phyloP scores from a whole-genome alignment of 106 monocot species.

The Triglochin maritima region DNA sequence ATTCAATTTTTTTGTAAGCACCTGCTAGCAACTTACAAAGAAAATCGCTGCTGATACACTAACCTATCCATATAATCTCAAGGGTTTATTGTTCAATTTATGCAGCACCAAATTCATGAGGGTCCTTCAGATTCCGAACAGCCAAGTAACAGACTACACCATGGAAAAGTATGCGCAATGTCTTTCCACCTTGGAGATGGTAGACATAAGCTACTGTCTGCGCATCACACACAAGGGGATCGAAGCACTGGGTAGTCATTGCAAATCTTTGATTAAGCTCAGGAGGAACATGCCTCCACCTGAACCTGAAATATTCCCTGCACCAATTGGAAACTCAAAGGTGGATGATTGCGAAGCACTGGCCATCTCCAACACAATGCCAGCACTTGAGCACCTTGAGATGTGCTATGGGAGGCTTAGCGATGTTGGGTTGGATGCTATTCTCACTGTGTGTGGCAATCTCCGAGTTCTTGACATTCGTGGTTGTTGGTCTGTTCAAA shows the following conservation, averaged over 20 bases:
- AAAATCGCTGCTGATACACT: not conserved
- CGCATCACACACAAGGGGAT: slow-evolving; percentile 42
- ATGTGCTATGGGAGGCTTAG: slow-evolving; percentile 40
- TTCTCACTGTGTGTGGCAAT: slow-evolving; percentile 26
- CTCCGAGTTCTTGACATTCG: slow-evolving; percentile 41
- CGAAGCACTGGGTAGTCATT: slow-evolving; percentile 27
- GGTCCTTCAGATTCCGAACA: slow-evolving; percentile 51
- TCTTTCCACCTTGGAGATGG: slow-evolving; percentile 14
- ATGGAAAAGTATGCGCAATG: slow-evolving; percentile 13
- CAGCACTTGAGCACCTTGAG: slow-evolving; percentile 33
- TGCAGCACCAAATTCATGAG: slow-evolving; percentile 10
- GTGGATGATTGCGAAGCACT: slow-evolving; percentile 34
- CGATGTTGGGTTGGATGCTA: slow-evolving; percentile 25
- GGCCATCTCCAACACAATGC: slow-evolving; percentile 38
- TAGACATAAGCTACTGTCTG: slow-evolving; percentile 55
- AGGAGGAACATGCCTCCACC: slow-evolving; percentile 42
- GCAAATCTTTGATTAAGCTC: slow-evolving; percentile 33
- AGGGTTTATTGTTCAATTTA: not conserved
- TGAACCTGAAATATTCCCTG: not conserved
- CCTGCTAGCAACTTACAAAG: not conserved
- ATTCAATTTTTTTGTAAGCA: not conserved
- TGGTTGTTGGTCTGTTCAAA: slow-evolving; percentile 46
- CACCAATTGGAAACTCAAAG: slow-evolving; percentile 4
- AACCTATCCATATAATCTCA: not conserved
- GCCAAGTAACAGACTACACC: slow-evolving; percentile 25